Evolutionary conservation across 148 eudicot species (phyloP).

Genomic region (Drosera capensis): DNA sequence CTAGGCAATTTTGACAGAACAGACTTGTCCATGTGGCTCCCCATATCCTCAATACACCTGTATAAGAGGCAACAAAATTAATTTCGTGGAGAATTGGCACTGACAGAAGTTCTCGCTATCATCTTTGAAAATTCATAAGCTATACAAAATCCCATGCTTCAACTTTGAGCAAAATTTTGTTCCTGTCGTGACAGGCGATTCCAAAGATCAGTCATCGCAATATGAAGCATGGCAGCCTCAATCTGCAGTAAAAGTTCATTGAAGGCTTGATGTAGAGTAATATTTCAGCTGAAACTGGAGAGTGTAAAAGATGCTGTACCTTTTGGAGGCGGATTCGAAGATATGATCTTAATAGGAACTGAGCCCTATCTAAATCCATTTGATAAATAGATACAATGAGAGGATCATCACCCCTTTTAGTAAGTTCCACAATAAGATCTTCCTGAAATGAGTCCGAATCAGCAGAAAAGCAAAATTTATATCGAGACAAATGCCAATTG

Average conservation of each 20-base stretch:
- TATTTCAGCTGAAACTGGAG: too few species aligned
- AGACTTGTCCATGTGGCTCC: conserved; percentile 47
- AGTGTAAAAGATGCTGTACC: too few species aligned
- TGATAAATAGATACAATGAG: conserved; percentile 74
- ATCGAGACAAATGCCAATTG: neutral
- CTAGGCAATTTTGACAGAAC: conserved; percentile 62
- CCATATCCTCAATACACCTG: conserved; percentile 53
- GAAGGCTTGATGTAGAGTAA: neutral
- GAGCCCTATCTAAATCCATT: conserved; percentile 66
- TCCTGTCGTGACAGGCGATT: conserved; percentile 64
- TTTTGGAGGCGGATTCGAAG: conserved; percentile 79
- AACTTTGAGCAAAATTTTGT: conserved; percentile 61
- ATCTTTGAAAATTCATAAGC: too few species aligned
- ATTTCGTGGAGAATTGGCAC: too few species aligned
- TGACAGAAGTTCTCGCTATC: too few species aligned
- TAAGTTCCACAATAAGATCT: conserved; percentile 53
- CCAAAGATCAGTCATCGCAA: conserved; percentile 65
- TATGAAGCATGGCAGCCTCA: conserved; percentile 62
- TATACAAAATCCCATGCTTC: neutral
- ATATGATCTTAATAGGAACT: conserved; percentile 66
- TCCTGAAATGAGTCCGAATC: conserved; percentile 30
- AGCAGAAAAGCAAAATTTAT: neutral
- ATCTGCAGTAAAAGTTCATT: conserved; percentile 33
- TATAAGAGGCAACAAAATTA: too few species aligned
- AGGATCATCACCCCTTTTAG: conserved; percentile 52